A percentile compares a stretch with the other conserved stretches of the same genome.
Conservation (phyloP, 768 basidiomycete species). For the Lactarius sanguifluus region DNA sequence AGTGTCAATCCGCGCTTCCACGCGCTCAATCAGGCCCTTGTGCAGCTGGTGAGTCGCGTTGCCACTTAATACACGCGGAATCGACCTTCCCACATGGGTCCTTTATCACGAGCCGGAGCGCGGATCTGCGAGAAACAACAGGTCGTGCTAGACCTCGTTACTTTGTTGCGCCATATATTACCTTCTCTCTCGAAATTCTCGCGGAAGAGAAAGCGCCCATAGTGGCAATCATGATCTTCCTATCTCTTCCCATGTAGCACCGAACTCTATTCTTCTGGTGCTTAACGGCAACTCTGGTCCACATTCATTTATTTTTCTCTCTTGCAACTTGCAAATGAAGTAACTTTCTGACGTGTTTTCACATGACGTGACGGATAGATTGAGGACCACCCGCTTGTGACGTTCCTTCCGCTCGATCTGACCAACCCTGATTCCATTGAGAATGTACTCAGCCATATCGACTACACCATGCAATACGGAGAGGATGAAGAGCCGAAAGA, state of each 20-base stretch:
- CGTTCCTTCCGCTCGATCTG: conserved; percentile 93
- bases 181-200: conserved; percentile 19
- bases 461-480: conserved; percentile 98
- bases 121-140: conserved; percentile 23
- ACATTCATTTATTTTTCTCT: conserved; percentile 7
- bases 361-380: conserved; percentile 56
- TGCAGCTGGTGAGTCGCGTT: conserved; percentile 70
- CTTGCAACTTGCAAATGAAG: conserved; percentile 7
- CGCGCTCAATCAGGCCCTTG: conserved; percentile 91
- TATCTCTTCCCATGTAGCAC: not conserved
- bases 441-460: conserved; percentile 90
- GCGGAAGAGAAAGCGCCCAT: conserved; percentile 7
- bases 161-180: conserved; percentile 19
- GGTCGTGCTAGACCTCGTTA: conserved; percentile 17
- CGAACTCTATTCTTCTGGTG: conserved; percentile 20
- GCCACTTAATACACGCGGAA: conserved; percentile 12
- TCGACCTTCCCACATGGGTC: conserved; percentile 12
- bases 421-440: conserved; percentile 87
- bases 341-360: conserved; percentile 19
- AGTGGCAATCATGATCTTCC: conserved; percentile 12
- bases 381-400: conserved; percentile 97
- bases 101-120: conserved; percentile 8
- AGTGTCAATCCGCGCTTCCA: conserved; percentile 80
- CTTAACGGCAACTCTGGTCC: conserved; percentile 15
- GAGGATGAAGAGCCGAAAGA: conserved; percentile 98